A percentile compares a stretch with the other conserved stretches of the same genome.
Conservation (phyloP, 1,284 basidiomycete species). For the Cutaneotrichosporon spelunceum region DNA sequence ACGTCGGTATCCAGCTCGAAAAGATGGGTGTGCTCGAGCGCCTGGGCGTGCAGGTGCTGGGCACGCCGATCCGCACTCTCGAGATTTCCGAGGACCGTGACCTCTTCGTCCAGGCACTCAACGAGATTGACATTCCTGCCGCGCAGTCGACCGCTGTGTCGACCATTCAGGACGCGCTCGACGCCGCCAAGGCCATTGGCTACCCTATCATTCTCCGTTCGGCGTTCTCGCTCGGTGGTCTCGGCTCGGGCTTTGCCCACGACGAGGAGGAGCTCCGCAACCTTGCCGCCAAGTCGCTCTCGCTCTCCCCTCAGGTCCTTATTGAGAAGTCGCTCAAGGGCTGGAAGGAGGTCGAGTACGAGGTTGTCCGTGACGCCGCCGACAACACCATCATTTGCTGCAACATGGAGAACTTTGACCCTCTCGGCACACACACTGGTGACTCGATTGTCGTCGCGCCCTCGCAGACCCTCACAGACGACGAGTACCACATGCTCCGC, state of each 20-base stretch:
- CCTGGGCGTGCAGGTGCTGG: constrained; percentile 89
- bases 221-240: constrained; percentile 95
- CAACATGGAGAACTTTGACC: constrained; percentile 99
- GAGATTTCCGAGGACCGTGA: constrained; percentile 97
- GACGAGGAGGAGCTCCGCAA: constrained; percentile 93
- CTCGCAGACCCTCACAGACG: constrained; percentile 94
- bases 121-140: constrained; percentile 97
- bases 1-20: constrained; percentile 96
- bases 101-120: constrained; percentile 93
- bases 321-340: constrained; percentile 99
- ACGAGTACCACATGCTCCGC: constrained; percentile 98
- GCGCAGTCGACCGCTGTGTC: constrained; percentile 97
- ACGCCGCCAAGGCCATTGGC: constrained; percentile 85
- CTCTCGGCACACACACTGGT: constrained; percentile 98
- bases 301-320: constrained; percentile 89
- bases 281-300: constrained; percentile 85
- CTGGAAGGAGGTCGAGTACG: constrained; percentile 99
- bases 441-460: constrained; percentile 99
- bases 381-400: constrained; percentile 95
- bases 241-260: constrained; percentile 97
- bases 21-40: constrained; percentile 96
- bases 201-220: constrained; percentile 98
- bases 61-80: constrained; percentile 89
- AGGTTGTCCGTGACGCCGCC: constrained; percentile 96
- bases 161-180: constrained; percentile 86